These are phyloP conservation scores for Volvox africanus DNA, from an alignment of 139 green algal species.

Conservation along the genomic window DNA sequence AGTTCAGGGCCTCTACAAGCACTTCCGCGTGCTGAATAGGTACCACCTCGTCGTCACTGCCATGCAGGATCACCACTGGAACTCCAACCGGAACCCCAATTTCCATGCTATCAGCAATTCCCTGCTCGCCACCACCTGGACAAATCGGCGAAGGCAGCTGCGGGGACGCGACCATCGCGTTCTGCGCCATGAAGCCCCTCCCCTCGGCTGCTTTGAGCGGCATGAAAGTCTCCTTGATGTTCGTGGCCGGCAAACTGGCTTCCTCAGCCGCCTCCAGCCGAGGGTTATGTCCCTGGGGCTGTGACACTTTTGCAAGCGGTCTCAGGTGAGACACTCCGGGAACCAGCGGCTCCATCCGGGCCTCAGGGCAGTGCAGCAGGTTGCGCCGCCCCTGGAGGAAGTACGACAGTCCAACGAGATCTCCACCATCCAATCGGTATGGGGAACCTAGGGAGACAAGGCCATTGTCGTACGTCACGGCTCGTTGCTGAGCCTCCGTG, in stretches of 20 bases:
- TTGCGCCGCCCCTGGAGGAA: constrained; percentile 17
- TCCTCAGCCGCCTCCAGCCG: neutral
- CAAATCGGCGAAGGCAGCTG: neutral
- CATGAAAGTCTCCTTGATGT: too few species aligned
- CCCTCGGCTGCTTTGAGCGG: too few species aligned
- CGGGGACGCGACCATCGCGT: neutral
- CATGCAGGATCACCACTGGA: constrained; percentile 9
- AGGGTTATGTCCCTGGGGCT: neutral
- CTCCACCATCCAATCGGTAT: neutral
- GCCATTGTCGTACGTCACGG: neutral
- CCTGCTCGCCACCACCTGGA: neutral
- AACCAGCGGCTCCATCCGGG: neutral
- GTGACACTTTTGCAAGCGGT: neutral
- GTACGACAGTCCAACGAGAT: constrained; percentile 6
- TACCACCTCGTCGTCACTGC: constrained; percentile 21
- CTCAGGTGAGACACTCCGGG: neutral
- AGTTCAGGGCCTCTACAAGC: neutral
- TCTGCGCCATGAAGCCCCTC: too few species aligned
- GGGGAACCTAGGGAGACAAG: neutral
- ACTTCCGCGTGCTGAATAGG: neutral
- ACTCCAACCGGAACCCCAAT: neutral
- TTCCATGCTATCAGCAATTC: neutral
- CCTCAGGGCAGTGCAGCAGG: constrained; percentile 2
- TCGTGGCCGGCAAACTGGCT: too few species aligned
- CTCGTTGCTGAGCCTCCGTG: neutral